Evolutionary conservation across 1,284 basidiomycete species (phyloP), one percentile per base, ranked within the genome.

Genomic region (Papiliotrema nemorosa): DNA sequence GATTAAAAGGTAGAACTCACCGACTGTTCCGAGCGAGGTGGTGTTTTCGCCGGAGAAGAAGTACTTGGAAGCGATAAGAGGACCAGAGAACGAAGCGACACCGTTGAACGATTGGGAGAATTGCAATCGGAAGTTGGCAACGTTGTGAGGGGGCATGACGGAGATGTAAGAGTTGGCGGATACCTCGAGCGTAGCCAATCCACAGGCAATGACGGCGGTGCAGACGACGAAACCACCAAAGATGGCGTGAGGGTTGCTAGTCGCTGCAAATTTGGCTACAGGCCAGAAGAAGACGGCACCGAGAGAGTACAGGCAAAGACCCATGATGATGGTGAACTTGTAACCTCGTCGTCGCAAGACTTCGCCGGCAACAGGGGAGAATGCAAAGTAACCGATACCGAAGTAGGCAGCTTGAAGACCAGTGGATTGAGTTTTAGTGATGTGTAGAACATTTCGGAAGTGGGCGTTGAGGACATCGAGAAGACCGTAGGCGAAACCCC

Each of bases 401-500:
- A 91, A 92, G 74, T 91, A 92, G 3, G 87, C 87, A 7, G 88
- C 80, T 67, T 93, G 90, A 27, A 93, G 79, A 53, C 88, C 81
- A 1, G 90, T 89, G 40, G 86, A 89, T 69, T 90, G 82, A 18
- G 86, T 80, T 62, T 85, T 87, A 39, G 80, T 80, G 68, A 96
- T 89, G 20, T 78, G 76, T 47, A 85, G 81, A 27, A 90, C 84
- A 39, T 80, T 79, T 48, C 83, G 77, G 54, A 90, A 81, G 46
- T 88, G 82, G 51, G 79, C 78, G 71, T 89, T 88, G 50, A 90
- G 78, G 29, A 90, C 88, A 72, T 91, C 89, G 57, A 91, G 84
- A 46, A 90, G 81, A 78, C 86, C 77, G 62, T 78, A 77, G 14
- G 73, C 72, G 67, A 73, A 68, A 63, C 70, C 73, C 84, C 84